Base-by-base conservation (phyloP, 1,284 basidiomycete genomes). In the Malassezia vespertilionis region DNA sequence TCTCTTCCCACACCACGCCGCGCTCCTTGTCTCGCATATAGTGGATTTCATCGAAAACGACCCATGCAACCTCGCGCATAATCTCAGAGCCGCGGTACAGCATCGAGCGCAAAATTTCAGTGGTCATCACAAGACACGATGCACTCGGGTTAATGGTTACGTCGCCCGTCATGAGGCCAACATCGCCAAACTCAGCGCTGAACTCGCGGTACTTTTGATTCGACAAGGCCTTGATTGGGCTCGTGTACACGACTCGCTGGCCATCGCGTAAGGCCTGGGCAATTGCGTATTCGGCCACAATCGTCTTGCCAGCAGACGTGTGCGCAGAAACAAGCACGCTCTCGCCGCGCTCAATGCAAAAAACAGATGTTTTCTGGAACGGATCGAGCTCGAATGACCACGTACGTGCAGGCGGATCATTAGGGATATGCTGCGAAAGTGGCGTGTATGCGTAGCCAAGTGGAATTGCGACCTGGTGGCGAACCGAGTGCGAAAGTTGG, bases 11-110 rank as follows among this genome's bases (percentile, higher is more conserved):
- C 12, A 80, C 78, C 20, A 80, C 78, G 52, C 78, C 78, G 44
- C 78, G 75, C 61, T 78, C 73, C 57, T 90, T 89, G 76, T 97
- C 93, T 56, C 93, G 84, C 93, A 97, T 97, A 74, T 97, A 99
- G 72, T 99, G 93, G 54, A 99, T 95, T 74, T 99, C 93, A 71
- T 99, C 93, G 70, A 97, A 99, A 52, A 99, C 81, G 54, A 97
- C 91, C 93, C 93, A 99, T 0, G 90, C 91, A 12, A 99, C 91
- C 76, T 99, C 93, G 53, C 93, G 85, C 86, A 97, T 95, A 63
- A 99, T 84, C 74, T 99, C 93, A 14, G 89, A 95, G 33, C 93
- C 93, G 46, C 93, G 82, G 71, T 99, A 99, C 27, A 99, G 76
- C 91, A 99, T 99, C 1, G 90, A 96, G 11, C 93, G 82, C 46